These are phyloP conservation scores for Thielaviopsis populi DNA, from an alignment of 2,329 filamentous ascomycete species.

Conservation along the genomic window DNA sequence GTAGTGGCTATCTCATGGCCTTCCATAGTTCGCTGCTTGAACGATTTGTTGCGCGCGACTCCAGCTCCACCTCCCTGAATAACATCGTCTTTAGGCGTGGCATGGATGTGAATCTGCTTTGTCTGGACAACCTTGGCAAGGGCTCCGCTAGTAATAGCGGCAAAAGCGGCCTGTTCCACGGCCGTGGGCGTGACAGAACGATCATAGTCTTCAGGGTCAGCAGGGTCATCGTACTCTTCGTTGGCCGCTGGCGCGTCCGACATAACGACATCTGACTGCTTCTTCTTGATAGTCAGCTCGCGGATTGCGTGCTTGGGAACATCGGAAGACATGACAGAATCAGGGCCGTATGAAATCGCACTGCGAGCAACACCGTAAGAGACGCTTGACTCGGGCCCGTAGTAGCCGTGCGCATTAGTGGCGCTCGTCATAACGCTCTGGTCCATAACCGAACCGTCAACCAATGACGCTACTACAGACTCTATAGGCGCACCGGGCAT, in stretches of 20 bases:
- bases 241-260: neutral
- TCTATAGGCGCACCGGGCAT: slow-evolving; percentile 63
- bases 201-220: slow-evolving; percentile 5
- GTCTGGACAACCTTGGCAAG: slow-evolving; percentile 39
- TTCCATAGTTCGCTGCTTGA: slow-evolving; percentile 48
- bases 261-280: slow-evolving; percentile 9
- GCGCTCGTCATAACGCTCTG: slow-evolving; percentile 51
- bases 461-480: slow-evolving; percentile 76
- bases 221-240: slow-evolving; percentile 2
- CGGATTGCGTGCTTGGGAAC: slow-evolving; percentile 18
- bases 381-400: slow-evolving; percentile 12
- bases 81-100: slow-evolving; percentile 23
- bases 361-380: slow-evolving; percentile 18
- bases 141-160: slow-evolving; percentile 42
- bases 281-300: slow-evolving; percentile 14
- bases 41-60: slow-evolving; percentile 46
- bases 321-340: slow-evolving; percentile 27
- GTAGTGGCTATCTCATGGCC: slow-evolving; percentile 40
- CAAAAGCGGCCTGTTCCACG: slow-evolving; percentile 29
- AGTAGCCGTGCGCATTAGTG: slow-evolving; percentile 10
- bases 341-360: slow-evolving; percentile 22
- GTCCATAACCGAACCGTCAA: slow-evolving; percentile 56
- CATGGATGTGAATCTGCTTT: slow-evolving; percentile 23
- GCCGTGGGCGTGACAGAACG: slow-evolving; percentile 35
- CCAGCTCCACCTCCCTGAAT: slow-evolving; percentile 27